Evolutionary conservation across 306 rosid species (phyloP), one percentile per base, ranked within the genome.

Genomic region (Spatholobus suberectus): DNA sequence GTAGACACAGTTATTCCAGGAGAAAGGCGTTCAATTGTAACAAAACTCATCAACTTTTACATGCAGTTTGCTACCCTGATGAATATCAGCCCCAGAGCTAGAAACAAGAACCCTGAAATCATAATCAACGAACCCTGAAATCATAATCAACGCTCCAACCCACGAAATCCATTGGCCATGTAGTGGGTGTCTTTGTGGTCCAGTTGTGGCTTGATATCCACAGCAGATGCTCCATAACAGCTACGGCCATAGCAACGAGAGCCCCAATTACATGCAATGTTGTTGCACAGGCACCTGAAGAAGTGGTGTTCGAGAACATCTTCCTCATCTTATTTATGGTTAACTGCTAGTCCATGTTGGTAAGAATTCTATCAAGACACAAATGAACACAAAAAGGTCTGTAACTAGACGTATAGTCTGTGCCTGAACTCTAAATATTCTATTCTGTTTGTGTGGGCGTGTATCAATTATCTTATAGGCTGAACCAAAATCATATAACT

Each of bases 21-120:
- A n/a, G n/a, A n/a, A n/a, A n/a, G n/a, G n/a, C n/a, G n/a, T n/a
- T n/a, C 49, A 68, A 26, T 38, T 47, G 1, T 5, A 7, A 26
- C 55, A 65, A 37, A 59, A 79, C 17, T 18, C 18, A 14, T 72
- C 46, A 69, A 70, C 47, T 49, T 51, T 81, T n/a, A 79, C 47
- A 41, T 57, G 78, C 35, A 54, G 32, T 82, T 65, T 34, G 73
- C 66, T 54, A 52, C 81, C 79, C 55, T 78, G 82, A n/a, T n/a
- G n/a, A n/a, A n/a, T n/a, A n/a, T n/a, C n/a, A 90, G 67, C 71
- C 93, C 93, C 10, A 83, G 66, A 26, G 51, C 83, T 62, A 88
- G 44, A 59, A 92, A 84, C 61, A 90, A 11, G 85, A 90, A 63
- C n/a, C 91, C 91, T 10, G 88, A 78, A 74, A 92, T n/a, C n/a